These are phyloP conservation scores for Penicillium verhagenii DNA, from an alignment of 495 filamentous ascomycete genomes.

Conservation along the genomic window DNA sequence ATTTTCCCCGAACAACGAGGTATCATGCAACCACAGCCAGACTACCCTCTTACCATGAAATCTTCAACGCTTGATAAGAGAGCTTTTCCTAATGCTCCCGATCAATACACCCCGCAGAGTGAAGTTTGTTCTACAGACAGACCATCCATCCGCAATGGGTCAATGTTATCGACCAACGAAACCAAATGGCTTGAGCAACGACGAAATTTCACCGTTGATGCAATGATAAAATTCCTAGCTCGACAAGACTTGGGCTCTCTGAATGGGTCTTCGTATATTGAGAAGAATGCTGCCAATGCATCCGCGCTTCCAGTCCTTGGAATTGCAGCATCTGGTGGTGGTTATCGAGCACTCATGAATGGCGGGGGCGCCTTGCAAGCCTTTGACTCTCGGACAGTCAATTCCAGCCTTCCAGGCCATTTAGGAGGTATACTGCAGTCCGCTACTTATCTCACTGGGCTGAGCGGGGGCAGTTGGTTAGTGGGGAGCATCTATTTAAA, in stretches of 20 bases:
- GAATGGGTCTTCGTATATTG: slow-evolving; percentile 70
- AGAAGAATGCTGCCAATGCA: slow-evolving; percentile 48
- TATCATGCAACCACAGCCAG: background rate
- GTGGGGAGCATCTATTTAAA: slow-evolving; percentile 82
- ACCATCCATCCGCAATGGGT: slow-evolving; percentile 46
- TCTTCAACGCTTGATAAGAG: background rate
- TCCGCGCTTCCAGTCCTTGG: slow-evolving; percentile 61
- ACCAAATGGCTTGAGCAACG: slow-evolving; percentile 60
- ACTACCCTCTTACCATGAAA: background rate
- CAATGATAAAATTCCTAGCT: slow-evolving; percentile 67
- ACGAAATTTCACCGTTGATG: slow-evolving; percentile 54
- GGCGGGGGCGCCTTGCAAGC: slow-evolving; percentile 84
- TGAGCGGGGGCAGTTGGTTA: slow-evolving; percentile 88
- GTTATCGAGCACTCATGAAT: slow-evolving; percentile 84
- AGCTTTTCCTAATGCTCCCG: background rate
- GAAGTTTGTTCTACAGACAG: background rate
- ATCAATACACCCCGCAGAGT: background rate
- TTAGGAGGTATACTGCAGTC: slow-evolving; percentile 85
- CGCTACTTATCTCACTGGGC: slow-evolving; percentile 77
- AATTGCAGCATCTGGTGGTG: slow-evolving; percentile 58
- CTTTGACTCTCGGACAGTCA: slow-evolving; percentile 73
- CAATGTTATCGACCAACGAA: slow-evolving; percentile 60
- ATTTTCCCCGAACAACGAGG: background rate
- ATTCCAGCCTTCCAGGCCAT: slow-evolving; percentile 63
- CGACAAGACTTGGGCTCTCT: slow-evolving; percentile 69